Evolutionary conservation across 2,329 filamentous ascomycete genomes (phyloP).

Genomic region (Orbilia ellipsospora): DNA sequence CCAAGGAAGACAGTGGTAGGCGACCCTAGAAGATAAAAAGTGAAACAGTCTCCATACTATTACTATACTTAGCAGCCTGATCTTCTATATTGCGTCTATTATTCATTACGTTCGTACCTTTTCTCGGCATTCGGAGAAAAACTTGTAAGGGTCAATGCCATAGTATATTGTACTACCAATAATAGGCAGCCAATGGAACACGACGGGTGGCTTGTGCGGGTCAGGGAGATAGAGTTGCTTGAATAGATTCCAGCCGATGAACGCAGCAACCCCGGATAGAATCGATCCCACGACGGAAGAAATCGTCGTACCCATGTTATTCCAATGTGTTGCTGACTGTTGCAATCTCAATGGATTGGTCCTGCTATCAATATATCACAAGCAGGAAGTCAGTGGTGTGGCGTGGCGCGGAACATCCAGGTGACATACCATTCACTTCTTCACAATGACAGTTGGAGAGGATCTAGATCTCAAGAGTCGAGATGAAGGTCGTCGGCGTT

Average conservation of each 20-base stretch:
- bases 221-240: constrained; percentile 84
- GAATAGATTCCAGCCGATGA: constrained; percentile 81
- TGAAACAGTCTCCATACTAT: constrained; percentile 69
- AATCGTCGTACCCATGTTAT: constrained; percentile 16
- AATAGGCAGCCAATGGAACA: constrained; percentile 84
- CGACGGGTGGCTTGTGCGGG: constrained; percentile 80
- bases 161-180: constrained; percentile 93
- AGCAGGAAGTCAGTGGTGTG: too few relatives aligned
- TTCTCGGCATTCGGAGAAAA: constrained; percentile 78
- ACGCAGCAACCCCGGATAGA: constrained; percentile 46
- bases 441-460: too few relatives aligned
- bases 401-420: too few relatives aligned
- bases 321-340: too few relatives aligned
- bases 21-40: constrained; percentile 68
- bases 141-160: constrained; percentile 90
- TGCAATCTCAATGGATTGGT: background rate
- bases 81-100: background rate
- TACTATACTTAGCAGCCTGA: background rate
- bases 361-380: too few relatives aligned
- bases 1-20: constrained; percentile 68
- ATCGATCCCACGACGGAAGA: constrained; percentile 33
- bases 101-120: constrained; percentile 73
- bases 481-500: too few relatives aligned
- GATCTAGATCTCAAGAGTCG: too few relatives aligned
- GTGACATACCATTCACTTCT: too few relatives aligned